Base-by-base conservation (phyloP, 306 rosid species). In the Mimosa pudica region DNA sequence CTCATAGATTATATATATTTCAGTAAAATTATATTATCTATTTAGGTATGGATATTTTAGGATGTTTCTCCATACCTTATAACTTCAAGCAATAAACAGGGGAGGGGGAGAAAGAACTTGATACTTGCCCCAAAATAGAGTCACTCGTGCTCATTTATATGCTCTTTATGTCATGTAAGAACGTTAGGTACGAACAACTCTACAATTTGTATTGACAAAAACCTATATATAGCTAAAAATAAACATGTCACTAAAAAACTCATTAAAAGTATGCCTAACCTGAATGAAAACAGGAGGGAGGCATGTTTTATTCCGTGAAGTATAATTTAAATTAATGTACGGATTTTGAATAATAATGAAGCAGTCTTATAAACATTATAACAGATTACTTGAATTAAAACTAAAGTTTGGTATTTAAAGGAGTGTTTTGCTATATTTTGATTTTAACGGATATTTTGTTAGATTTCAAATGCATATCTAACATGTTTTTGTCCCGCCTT, bases 41-140 rank as follows among this genome's bases (percentile, higher is more conserved):
- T 52, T 16, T 7, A 52, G 58, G 6, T 12, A 49, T 49, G 55
- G 55, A 49, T 4, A 52, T 52, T 52, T 14, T 16, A 52, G 8
- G 33, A 57, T 14, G 45, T 13, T 35, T 64, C 9, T 35, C 45
- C 36, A 1, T 5, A 35, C 4, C 45, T 12, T 9, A 63, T 63
- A 4, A 0, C 41, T 32, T 63, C 18, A n/a, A 52, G 58, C 18
- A 14, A 52, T n/a, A 52, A 16, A 54, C 61, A 5, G 60, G 46
- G 46, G 45, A 14, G 2, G 18, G 71, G 49, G 44, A 24, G 66
- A 7, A 32, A 44, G 54, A 17, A 18, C 16, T 14, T 67, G 36
- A 44, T 69, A 69, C 73, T 69, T 69, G 17, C 73, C 55, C 49
- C 73, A 69, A 44, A 18, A n/a, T 8, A 44, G 54, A 9, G 17